Conservation (phyloP, 2,329 filamentous ascomycete species). For the Aspergillus arachidicola region DNA sequence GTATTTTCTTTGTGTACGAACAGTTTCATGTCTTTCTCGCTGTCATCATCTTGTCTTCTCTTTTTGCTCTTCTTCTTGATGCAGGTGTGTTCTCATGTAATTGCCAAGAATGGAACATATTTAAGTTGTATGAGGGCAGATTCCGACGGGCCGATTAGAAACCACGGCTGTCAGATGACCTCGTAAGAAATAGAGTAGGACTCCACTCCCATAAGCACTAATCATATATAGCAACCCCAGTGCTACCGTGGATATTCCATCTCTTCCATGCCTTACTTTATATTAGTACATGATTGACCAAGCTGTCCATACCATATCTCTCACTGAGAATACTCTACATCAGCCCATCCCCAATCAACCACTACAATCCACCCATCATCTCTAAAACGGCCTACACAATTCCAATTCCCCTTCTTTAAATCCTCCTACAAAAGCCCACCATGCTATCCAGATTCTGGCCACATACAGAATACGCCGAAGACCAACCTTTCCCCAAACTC, state of each 20-base stretch:
- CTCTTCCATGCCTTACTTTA: not conserved
- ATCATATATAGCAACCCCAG: not conserved
- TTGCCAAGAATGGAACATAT: not conserved
- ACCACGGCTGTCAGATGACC: not conserved
- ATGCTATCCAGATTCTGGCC: constrained; percentile 43
- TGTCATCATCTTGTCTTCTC: not conserved
- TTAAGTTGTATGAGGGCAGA: not conserved
- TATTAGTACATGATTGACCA: not conserved
- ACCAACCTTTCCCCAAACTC: constrained; percentile 58
- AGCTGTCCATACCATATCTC: not conserved
- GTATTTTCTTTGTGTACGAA: not conserved
- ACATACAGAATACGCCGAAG: constrained; percentile 62
- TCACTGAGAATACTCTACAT: not conserved
- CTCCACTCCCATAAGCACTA: not conserved
- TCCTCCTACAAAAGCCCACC: not conserved
- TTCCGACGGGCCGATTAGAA: not conserved
- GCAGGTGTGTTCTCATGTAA: not conserved
- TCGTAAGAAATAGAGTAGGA: not conserved
- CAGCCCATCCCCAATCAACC: not conserved
- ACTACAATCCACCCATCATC: not conserved
- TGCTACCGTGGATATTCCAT: not conserved
- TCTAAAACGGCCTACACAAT: not conserved
- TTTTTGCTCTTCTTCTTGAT: not conserved
- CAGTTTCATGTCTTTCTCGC: not conserved
- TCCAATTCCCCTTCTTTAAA: not conserved